These are phyloP conservation scores for Xylaria arbuscula DNA, from an alignment of 2,329 filamentous ascomycete species.

Conservation along the genomic window DNA sequence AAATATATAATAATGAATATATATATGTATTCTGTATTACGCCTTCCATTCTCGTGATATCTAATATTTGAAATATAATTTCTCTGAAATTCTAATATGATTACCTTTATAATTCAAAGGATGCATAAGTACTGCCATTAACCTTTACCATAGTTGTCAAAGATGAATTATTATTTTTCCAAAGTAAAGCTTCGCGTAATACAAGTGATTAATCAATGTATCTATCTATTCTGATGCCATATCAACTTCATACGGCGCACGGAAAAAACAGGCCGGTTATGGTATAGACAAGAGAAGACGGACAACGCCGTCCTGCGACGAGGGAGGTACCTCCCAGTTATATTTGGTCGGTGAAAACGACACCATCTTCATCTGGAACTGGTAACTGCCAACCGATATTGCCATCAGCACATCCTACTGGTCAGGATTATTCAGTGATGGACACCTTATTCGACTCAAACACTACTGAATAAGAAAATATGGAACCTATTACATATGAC, in stretches of 20 bases:
- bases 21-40: too few relatives aligned
- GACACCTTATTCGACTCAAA: neutral
- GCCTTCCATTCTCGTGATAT: neutral
- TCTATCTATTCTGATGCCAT: conserved; percentile 8
- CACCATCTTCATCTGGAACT: neutral
- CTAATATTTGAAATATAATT: too few relatives aligned
- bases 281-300: conserved; percentile 14
- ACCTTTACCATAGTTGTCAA: neutral
- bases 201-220: conserved; percentile 14
- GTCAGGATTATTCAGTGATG: neutral
- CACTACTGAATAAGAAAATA: neutral
- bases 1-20: neutral
- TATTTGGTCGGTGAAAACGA: neutral
- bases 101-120: too few relatives aligned
- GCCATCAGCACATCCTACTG: neutral
- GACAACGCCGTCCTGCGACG: conserved; percentile 25
- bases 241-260: conserved; percentile 9
- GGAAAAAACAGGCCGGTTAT: neutral
- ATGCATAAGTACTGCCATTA: neutral
- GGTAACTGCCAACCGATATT: neutral
- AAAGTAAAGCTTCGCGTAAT: neutral
- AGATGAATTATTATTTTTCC: neutral
- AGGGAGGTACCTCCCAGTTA: neutral
- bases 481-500: neutral
- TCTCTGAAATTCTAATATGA: too few relatives aligned